Evolutionary conservation across 441 rosid genomes (phyloP), one percentile per base, ranked within the genome.

Genomic region (Populus hybrid): DNA sequence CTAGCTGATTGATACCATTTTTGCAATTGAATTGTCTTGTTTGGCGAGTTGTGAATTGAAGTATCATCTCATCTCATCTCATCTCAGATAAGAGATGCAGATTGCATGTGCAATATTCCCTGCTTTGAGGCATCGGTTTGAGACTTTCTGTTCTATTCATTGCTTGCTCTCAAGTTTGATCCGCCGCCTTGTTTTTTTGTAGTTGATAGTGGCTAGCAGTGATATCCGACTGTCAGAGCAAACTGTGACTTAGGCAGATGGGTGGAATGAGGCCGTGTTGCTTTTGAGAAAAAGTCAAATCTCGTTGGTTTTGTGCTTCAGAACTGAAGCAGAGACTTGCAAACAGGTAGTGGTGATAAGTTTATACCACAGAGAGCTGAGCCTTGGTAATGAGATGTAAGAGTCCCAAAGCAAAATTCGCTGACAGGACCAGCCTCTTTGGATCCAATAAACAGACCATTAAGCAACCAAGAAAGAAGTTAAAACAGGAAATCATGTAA

Each of bases 21-120:
- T 85, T 85, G 86, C 81, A 80, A 87, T 77, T 83, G 83, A 18
- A 73, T 63, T 57, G 64, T 69, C 73, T 76, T 70, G 71, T 66
- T 63, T 79, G 73, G 73, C 75, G 66, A 77, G 35, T 57, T 64
- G 65, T 77, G 46, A 6, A 7, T 24, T 57, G 26, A 32, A 71
- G 42, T 71, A 1, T 61, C 14, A 61, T 61, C 65, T 21, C 61
- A 50, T 61, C 64, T 59, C 40, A 36, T 36, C 40, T 70, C 8
- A 28, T 34, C 70, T 42, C 36, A 30, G 38, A 81, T 71, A 50
- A 67, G 79, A 30, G 73, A 66, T 66, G 53, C 63, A 66, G 76
- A 75, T 24, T 66, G 57, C 68, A 35, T 65, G 70, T 75, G 65
- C 78, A 36, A 57, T 68, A 73, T 53, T 61, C 67, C n/a, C 73